Percentiles rank a stretch among this genome's conserved stretches.
Conservation (phyloP, 371 early-diverging fungal genomes). For the Umbelopsis sp. region DNA sequence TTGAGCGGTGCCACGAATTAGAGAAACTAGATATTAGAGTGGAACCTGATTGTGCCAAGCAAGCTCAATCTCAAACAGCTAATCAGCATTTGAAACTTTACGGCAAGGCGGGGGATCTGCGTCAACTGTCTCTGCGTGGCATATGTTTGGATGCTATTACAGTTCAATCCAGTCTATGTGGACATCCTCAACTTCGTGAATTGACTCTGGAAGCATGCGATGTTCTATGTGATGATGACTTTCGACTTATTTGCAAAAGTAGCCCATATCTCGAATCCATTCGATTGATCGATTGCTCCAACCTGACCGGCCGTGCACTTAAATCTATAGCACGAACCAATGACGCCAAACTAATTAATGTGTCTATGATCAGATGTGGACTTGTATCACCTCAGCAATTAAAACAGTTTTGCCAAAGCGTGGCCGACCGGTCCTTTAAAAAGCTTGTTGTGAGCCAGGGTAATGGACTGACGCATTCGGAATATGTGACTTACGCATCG, state of each 20-base stretch:
- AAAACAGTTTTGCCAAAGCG: constrained; percentile 1
- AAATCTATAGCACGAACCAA: background rate
- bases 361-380: background rate
- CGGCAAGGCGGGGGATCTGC: background rate
- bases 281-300: constrained; percentile 16
- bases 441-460: background rate
- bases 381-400: background rate
- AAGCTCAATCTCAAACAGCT: background rate
- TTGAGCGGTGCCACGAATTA: constrained; percentile 27
- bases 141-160: constrained; percentile 25
- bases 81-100: background rate
- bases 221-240: background rate
- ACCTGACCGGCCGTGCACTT: constrained; percentile 3
- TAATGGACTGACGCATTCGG: background rate
- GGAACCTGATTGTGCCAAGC: background rate
- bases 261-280: constrained; percentile 6
- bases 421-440: background rate
- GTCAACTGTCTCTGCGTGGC: background rate
- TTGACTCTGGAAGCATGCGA: background rate
- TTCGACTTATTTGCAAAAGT: constrained; percentile 7
- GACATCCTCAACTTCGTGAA: background rate
- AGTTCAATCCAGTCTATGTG: constrained; percentile 8
- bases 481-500: background rate
- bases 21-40: constrained; percentile 36
- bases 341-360: background rate